Evolutionary conservation across 306 rosid genomes (phyloP).

Genomic region (Crotalaria pallida): DNA sequence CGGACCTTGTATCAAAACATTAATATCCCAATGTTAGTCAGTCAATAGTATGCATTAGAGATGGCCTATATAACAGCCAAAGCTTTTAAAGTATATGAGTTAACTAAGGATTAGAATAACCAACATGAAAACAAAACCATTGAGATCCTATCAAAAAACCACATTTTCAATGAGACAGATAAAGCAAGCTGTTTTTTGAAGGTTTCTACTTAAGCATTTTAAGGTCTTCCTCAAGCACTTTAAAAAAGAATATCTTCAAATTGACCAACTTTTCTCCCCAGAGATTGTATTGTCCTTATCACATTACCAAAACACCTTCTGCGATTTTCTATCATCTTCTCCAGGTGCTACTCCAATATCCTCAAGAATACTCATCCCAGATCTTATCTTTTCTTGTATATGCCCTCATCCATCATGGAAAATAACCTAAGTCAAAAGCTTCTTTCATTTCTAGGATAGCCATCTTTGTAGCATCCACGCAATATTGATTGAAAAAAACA

Average conservation of each 20-base stretch:
- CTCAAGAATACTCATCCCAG: background rate
- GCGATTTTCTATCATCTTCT: too few species aligned
- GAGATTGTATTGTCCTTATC: background rate
- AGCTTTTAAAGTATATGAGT: background rate
- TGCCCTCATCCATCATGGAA: background rate
- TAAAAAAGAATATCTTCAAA: background rate
- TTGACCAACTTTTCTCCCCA: background rate
- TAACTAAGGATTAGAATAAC: background rate
- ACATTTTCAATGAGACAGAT: background rate
- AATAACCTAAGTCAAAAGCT: background rate
- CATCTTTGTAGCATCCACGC: background rate
- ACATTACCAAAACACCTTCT: background rate
- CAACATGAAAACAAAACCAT: background rate
- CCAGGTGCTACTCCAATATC: background rate
- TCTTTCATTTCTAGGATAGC: background rate
- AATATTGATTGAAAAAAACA: background rate
- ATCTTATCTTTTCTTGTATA: background rate
- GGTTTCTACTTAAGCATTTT: background rate
- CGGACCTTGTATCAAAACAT: background rate
- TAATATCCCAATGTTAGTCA: background rate
- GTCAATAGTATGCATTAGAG: background rate
- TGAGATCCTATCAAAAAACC: background rate
- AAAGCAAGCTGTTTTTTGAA: background rate
- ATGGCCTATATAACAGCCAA: background rate
- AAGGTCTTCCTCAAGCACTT: background rate